Base-by-base conservation (phyloP, 768 basidiomycete species). In the Cystobasidium ongulense region DNA sequence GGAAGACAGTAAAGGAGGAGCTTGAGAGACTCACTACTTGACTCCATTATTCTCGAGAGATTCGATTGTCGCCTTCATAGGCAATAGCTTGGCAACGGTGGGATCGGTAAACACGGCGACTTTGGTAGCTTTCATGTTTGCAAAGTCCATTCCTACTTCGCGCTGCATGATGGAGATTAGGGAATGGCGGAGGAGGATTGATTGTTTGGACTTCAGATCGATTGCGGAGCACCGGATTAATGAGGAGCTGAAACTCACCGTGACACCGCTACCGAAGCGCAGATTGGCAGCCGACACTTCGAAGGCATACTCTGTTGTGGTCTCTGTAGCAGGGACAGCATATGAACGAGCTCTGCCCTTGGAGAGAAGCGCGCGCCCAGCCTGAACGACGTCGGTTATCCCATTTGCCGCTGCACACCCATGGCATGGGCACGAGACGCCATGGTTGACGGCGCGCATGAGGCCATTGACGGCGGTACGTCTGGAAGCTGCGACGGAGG, bases 101-200 rank as follows among this genome's bases (percentile, higher is more conserved):
- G 88, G 87, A 78, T 98, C 95, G 2, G 95, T 97, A 80, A 94
- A 95, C 25, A 98, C 90, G 21, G 86, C 95, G 76, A 98, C 90
- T 88, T 96, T 79, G 77, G 87, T 86, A 7, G 92, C 91, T 72
- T 88, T 89, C 90, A 91, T 89, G 82, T 94, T 94, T 85, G 89
- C 90, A 77, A 94, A 85, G 81, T 93, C 92, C 89, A 93, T 91
- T 38, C 92, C 92, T 33, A 94, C 89, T 81, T 94, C 77, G 52
- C 72, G 63, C 73, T 74, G 64, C n/a, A 41, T 18, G 15, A 35
- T 31, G 61, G n/a, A 50, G 21, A 17, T 11, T 11, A 50, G 27
- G 25, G 33, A 7, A 23, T 36, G 21, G 29, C 1, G 21, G 57
- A 46, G 15, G 27, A 31, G 46, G 17, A 11, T 52, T 15, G 63